Evolutionary conservation across 768 basidiomycete genomes (phyloP).

Genomic region (Pleurotus cornucopiae): DNA sequence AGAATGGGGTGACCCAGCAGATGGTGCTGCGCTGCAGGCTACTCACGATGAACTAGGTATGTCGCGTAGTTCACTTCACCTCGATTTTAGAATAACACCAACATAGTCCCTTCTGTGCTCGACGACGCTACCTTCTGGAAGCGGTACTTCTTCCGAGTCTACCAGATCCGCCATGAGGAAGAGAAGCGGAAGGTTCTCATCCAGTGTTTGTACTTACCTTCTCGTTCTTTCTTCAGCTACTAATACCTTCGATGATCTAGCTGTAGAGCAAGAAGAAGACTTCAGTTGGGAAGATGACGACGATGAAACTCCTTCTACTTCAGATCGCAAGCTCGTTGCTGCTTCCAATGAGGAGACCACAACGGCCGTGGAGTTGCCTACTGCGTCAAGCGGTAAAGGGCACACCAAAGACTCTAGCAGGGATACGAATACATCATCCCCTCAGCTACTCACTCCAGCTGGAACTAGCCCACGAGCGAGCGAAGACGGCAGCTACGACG

Average conservation of each 20-base stretch:
- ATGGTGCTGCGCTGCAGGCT: slow-evolving; percentile 48
- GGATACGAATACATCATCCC: slow-evolving; percentile 20
- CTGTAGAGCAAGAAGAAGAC: slow-evolving; percentile 73
- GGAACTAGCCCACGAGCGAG: slow-evolving; percentile 47
- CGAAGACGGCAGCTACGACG: slow-evolving; percentile 67
- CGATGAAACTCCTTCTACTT: slow-evolving; percentile 44
- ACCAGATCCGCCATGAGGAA: slow-evolving; percentile 79
- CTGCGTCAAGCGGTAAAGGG: not conserved
- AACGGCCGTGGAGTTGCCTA: not conserved
- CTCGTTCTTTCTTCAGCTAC: not conserved
- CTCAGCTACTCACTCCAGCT: slow-evolving; percentile 29
- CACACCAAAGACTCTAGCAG: slow-evolving; percentile 1
- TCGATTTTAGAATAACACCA: slow-evolving; percentile 7
- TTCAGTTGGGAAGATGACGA: slow-evolving; percentile 95
- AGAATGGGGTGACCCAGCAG: slow-evolving; percentile 44
- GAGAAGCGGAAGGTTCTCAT: slow-evolving; percentile 74
- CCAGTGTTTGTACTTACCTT: slow-evolving; percentile 43
- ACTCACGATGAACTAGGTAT: slow-evolving; percentile 61
- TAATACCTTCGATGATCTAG: slow-evolving; percentile 30
- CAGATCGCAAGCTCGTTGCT: slow-evolving; percentile 7
- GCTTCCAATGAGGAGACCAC: slow-evolving; percentile 9
- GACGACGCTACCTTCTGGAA: slow-evolving; percentile 73
- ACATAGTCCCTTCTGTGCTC: slow-evolving; percentile 65
- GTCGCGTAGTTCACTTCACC: slow-evolving; percentile 4
- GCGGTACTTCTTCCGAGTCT: slow-evolving; percentile 84